Percentiles rank a stretch among this genome's conserved stretches.
Evolutionary conservation across 169 alveolate species (phyloP).

Genomic region (Plasmodium cynomolgi): DNA sequence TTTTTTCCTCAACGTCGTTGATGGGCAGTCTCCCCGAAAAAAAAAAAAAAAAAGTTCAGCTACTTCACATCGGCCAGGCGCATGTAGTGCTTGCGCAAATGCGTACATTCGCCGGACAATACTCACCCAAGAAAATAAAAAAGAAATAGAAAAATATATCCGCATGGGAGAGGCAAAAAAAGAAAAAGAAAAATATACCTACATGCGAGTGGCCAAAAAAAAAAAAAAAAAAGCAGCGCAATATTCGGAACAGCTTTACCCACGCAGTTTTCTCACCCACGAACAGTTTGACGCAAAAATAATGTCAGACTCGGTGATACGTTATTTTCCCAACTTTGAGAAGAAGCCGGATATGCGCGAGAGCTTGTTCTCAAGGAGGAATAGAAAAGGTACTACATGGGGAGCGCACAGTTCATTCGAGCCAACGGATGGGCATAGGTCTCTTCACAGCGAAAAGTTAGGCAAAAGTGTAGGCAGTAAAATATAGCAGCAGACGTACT

Average conservation of each 20-base stretch:
- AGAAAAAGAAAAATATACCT: not conserved
- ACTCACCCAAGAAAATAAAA: not conserved
- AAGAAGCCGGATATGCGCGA: conserved; percentile 72
- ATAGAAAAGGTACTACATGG: conserved; percentile 29
- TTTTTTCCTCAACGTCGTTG: not conserved
- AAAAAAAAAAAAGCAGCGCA: not conserved
- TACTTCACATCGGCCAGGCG: not conserved
- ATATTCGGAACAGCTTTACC: not conserved
- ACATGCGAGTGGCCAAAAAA: not conserved
- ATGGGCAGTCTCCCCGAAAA: not conserved
- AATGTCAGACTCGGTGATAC: conserved; percentile 24
- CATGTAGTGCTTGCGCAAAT: not conserved
- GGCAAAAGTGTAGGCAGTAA: not conserved
- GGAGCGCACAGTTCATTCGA: not conserved
- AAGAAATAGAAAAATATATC: not conserved
- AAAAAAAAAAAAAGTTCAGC: not conserved
- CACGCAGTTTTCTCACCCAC: not conserved
- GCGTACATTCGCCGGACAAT: not conserved
- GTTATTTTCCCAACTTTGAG: conserved; percentile 32
- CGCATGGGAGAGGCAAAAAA: not conserved
- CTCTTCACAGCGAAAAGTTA: not conserved
- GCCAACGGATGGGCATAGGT: not conserved
- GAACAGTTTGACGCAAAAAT: not conserved
- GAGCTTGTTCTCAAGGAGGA: conserved; percentile 21
- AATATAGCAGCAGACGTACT: not conserved